Evolutionary conservation across 805 yeast species (phyloP), one percentile per base, ranked within the genome.

Genomic region (Metschnikowia continentalis): DNA sequence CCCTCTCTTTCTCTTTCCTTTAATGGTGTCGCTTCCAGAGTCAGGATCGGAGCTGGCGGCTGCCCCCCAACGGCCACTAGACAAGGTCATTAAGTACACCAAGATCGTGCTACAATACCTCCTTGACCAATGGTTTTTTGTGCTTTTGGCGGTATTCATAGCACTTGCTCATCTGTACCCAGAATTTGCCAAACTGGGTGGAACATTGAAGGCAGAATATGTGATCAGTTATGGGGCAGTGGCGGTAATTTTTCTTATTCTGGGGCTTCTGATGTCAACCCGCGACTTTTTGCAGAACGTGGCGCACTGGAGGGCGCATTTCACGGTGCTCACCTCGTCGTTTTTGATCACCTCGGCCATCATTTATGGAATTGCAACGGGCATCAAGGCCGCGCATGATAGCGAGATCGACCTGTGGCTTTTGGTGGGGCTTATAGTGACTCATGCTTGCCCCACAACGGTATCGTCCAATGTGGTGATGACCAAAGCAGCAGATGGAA

Each of bases 391-490:
- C 3, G 81, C 94, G 0, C 58, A 62, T 43, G 77, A 87, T 61
- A 65, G 70, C 1, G 63, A 71, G n/a, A 87, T 90, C 35, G 84
- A 83, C 58, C 76, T 79, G 33, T 89, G 94, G 89, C 78, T 89
- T 58, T 70, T 90, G 20, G 86, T 86, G 13, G 97, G 97, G 0
- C 67, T 90, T 52, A 80, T 90, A 17, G 86, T 89, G 42, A 87
- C 96, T 2, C 88, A 88, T 32, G 80, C 92, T 11, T 88, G 95
- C 65, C 97, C 97, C 30, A 90, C 97, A 7, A 90, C 97, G 0
- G 96, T 90, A 17, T 82, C 91, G 0, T 89, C 96, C 1, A 90
- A 90, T 64, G 96, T 90, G 30, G 91, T 90, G 30, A 90, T 90
- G 96, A 90, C 97, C 5, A 78, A 83, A 48, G 79, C 79, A 52